These are phyloP conservation scores for Metschnikowia rubicola DNA, from an alignment of 805 yeast species.

Conservation along the genomic window DNA sequence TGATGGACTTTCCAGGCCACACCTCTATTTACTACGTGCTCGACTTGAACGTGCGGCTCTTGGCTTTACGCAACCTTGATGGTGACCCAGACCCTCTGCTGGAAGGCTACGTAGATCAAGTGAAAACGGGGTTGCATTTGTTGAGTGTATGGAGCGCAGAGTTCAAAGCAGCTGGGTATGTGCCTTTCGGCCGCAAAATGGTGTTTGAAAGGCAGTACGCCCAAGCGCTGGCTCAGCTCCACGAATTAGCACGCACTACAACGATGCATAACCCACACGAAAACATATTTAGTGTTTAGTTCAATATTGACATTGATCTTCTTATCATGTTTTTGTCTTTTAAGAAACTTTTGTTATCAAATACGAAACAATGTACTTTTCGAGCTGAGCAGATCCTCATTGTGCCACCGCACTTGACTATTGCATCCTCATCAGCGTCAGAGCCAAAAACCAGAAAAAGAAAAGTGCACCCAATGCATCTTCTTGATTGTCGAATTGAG, in stretches of 20 bases:
- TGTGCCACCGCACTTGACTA: too few relatives aligned
- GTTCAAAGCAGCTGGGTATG: background rate
- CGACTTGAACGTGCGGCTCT: slow-evolving; percentile 6
- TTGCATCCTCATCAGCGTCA: too few relatives aligned
- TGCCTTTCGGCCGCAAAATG: slow-evolving; percentile 1
- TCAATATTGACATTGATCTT: too few relatives aligned
- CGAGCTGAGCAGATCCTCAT: too few relatives aligned
- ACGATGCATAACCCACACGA: too few relatives aligned
- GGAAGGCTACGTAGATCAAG: background rate
- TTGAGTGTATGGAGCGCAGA: slow-evolving; percentile 2
- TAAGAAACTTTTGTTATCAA: too few relatives aligned
- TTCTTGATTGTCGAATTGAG: too few relatives aligned
- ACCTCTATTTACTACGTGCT: background rate
- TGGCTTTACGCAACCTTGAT: background rate
- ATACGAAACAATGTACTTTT: too few relatives aligned
- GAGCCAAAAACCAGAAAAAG: too few relatives aligned
- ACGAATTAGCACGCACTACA: background rate
- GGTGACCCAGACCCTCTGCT: slow-evolving; percentile 2
- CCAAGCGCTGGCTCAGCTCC: background rate
- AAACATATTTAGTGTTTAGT: too few relatives aligned
- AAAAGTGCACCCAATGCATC: too few relatives aligned
- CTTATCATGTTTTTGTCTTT: too few relatives aligned
- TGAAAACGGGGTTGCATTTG: background rate
- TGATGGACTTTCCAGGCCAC: background rate
- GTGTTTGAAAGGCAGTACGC: background rate